Base-by-base conservation (phyloP, 139 green algal genomes). In the Chlorella sp. region DNA sequence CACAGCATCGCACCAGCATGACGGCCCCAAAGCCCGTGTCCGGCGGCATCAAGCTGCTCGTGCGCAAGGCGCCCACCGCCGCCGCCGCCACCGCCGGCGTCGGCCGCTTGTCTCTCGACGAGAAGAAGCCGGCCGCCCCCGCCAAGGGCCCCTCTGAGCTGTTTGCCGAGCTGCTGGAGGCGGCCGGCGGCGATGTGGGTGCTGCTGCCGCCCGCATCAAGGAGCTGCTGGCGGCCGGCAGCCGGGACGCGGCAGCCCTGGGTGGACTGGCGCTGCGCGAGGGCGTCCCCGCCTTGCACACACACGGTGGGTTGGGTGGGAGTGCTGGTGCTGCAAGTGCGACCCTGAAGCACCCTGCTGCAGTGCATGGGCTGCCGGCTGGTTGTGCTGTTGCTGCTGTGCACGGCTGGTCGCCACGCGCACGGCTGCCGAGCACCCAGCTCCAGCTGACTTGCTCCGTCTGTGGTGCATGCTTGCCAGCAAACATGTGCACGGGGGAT, bases 191-290 rank as follows among this genome's bases (percentile, higher is more conserved):
- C 36, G 85, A 88, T 34, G 64, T 76, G 32, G 75, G 30, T n/a
- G 71, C 78, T 36, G 78, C 85, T 1, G 76, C 76, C 4, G 60
- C 26, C 0, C 26, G 78, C 26, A 34, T 88, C 32, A 78, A 81
- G 4, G 78, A 86, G 44, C 74, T 71, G 25, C 38, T 88, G 78
- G 82, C 55, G 17, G 78, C 76, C 4, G 85, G 64, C 65, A 78
- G 74, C 36, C 44, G 67, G 0, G 65, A 62, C 16, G 85, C 85
- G 26, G 85, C 76, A 0, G 78, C 65, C 18, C 34, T 74, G 0
- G 62, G 74, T 30, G 85, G 72, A 16, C 23, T 81, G 26, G 65
- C 72, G 17, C 65, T 85, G 20, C 74, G 65, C 9, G 51, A 86
- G n/a, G 85, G 85, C 41, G 18, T 74, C 25, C 34, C 51, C 11